A percentile compares a stretch with the other conserved stretches of the same genome.
phyloP scores from a whole-genome alignment of 495 filamentous ascomycete genomes.

The Aspergillus cavernicola region DNA sequence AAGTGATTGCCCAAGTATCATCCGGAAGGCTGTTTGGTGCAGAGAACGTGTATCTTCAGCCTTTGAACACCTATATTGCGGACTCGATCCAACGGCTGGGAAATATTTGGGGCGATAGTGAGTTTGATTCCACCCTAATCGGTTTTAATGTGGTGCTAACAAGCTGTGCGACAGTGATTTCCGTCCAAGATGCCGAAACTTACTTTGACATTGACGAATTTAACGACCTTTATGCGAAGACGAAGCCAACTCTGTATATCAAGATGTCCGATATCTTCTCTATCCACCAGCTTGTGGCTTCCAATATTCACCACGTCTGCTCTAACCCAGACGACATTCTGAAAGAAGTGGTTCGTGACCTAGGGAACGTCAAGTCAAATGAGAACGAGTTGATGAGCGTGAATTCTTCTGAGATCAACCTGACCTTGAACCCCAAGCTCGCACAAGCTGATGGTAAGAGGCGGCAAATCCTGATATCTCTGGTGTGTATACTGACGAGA shows the following conservation, averaged over 20 bases:
- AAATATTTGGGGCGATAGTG: conserved; percentile 65
- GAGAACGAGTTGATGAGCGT: conserved; percentile 88
- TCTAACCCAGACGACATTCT: conserved; percentile 80
- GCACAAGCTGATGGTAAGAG: conserved; percentile 72
- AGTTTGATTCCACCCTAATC: conserved; percentile 23
- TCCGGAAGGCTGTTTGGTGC: conserved; percentile 83
- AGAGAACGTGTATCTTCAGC: conserved; percentile 93
- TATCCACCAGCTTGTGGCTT: conserved; percentile 82
- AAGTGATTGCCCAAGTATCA: conserved; percentile 83
- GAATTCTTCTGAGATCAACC: conserved; percentile 82
- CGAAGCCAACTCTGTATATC: conserved; percentile 94
- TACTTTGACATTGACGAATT: conserved; percentile 98
- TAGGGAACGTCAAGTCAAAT: conserved; percentile 92
- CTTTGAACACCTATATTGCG: conserved; percentile 82
- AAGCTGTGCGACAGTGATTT: conserved; percentile 56
- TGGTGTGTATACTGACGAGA: conserved; percentile 10
- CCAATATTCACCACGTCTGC: conserved; percentile 72
- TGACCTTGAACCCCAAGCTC: conserved; percentile 87
- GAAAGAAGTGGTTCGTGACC: conserved; percentile 84
- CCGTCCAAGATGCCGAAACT: conserved; percentile 76
- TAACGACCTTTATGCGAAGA: conserved; percentile 93
- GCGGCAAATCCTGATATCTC: background rate
- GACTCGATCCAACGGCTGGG: conserved; percentile 80
- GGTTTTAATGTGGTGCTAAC: conserved; percentile 23
- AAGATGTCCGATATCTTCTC: conserved; percentile 98